Evolutionary conservation across 768 basidiomycete genomes (phyloP).

Genomic region (Russula vinacea): DNA sequence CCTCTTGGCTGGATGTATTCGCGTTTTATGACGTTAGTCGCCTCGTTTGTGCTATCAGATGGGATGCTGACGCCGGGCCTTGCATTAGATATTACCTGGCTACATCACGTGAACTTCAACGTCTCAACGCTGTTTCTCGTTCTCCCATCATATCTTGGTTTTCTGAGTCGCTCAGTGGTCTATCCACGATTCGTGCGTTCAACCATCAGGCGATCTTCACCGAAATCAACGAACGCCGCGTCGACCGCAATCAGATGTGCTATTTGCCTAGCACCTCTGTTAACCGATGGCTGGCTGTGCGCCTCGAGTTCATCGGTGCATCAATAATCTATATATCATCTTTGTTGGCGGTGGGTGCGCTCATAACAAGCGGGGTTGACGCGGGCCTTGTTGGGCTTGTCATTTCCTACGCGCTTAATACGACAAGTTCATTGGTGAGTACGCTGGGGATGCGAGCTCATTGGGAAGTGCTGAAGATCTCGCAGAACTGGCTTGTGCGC

Average conservation of each 20-base stretch:
- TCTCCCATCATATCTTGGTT: constrained; percentile 92
- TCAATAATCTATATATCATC: constrained; percentile 75
- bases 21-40: constrained; percentile 68
- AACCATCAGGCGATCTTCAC: constrained; percentile 65
- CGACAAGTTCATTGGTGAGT: constrained; percentile 75
- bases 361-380: constrained; percentile 76
- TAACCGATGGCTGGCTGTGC: constrained; percentile 81
- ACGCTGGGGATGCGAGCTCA: background rate
- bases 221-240: constrained; percentile 62
- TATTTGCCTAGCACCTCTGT: constrained; percentile 58
- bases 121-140: constrained; percentile 82
- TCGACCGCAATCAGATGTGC: constrained; percentile 85
- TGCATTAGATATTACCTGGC: constrained; percentile 73
- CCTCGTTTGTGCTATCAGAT: background rate
- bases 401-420: constrained; percentile 78
- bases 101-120: constrained; percentile 84
- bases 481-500: constrained; percentile 77
- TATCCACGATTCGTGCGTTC: constrained; percentile 83
- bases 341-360: constrained; percentile 59
- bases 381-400: constrained; percentile 86
- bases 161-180: constrained; percentile 69
- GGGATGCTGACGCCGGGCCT: background rate
- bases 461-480: background rate
- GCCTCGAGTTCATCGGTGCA: constrained; percentile 81
- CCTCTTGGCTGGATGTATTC: constrained; percentile 80